These are phyloP conservation scores for Neoboletus subvelutipes DNA, from an alignment of 768 basidiomycete species.

Conservation along the genomic window DNA sequence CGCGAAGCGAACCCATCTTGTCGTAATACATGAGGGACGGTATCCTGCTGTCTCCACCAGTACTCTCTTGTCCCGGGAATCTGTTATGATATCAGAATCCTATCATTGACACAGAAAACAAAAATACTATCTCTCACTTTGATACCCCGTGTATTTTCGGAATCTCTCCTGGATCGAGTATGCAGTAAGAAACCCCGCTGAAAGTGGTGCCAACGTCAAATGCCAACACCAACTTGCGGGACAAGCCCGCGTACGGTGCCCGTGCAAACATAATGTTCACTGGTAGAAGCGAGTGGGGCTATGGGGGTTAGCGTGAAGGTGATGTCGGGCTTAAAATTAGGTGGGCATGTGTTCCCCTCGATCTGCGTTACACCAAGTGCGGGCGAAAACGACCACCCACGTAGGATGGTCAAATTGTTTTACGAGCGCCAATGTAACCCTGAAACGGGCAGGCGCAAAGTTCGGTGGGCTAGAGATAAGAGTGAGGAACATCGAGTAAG, in stretches of 20 bases:
- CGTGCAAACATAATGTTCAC: slow-evolving; percentile 25
- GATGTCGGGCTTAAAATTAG: background rate
- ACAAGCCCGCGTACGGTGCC: slow-evolving; percentile 34
- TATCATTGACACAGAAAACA: background rate
- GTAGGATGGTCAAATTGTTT: background rate
- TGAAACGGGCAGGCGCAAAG: background rate
- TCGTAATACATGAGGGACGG: slow-evolving; percentile 46
- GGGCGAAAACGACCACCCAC: background rate
- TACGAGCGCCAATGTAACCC: slow-evolving; percentile 2
- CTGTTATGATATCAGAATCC: slow-evolving; percentile 1
- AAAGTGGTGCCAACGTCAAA: slow-evolving; percentile 36
- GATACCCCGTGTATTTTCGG: slow-evolving; percentile 24
- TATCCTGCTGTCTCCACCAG: slow-evolving; percentile 40
- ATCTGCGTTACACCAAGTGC: background rate
- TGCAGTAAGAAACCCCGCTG: slow-evolving; percentile 37
- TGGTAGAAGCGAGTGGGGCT: background rate
- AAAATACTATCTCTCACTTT: slow-evolving; percentile 10
- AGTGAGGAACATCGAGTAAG: background rate
- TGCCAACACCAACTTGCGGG: slow-evolving; percentile 34
- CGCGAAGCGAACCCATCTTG: slow-evolving; percentile 34
- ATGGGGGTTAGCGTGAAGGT: background rate
- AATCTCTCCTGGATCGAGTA: slow-evolving; percentile 37
- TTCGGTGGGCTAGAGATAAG: background rate
- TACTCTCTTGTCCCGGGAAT: slow-evolving; percentile 38
- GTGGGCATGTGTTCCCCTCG: slow-evolving; percentile 1